Conservation (phyloP, 2,329 filamentous ascomycete genomes). For the Colletotrichum cereale region DNA sequence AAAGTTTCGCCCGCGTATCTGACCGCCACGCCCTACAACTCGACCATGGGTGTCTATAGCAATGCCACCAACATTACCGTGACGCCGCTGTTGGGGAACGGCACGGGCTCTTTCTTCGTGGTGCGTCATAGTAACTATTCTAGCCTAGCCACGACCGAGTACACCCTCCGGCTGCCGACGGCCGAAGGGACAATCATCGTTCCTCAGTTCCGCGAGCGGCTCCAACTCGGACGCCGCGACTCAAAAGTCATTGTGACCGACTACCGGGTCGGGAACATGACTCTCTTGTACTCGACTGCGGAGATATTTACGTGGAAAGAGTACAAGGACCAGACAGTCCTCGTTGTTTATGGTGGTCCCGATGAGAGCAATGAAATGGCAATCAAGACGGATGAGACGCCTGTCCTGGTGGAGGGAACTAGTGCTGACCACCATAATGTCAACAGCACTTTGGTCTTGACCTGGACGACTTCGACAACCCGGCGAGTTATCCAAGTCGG, state of each 20-base stretch:
- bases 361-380: constrained; percentile 74
- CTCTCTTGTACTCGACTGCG: constrained; percentile 75
- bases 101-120: constrained; percentile 72
- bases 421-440: constrained; percentile 31
- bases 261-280: constrained; percentile 71
- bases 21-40: constrained; percentile 65
- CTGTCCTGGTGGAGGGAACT: constrained; percentile 51
- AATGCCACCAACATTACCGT: constrained; percentile 65
- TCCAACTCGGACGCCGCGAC: constrained; percentile 73
- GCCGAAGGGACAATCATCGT: constrained; percentile 63
- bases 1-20: constrained; percentile 79
- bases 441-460: constrained; percentile 39
- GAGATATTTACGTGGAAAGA: constrained; percentile 79
- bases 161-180: constrained; percentile 73
- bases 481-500: constrained; percentile 64
- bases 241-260: constrained; percentile 77
- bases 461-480: constrained; percentile 67
- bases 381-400: constrained; percentile 52
- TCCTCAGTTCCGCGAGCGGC: constrained; percentile 67
- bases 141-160: constrained; percentile 67
- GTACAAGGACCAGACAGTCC: constrained; percentile 68
- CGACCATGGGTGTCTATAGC: constrained; percentile 65
- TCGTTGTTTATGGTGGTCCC: constrained; percentile 74
- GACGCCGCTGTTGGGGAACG: constrained; percentile 70
- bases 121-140: constrained; percentile 75